Conservation (phyloP, 2,329 filamentous ascomycete genomes). For the Exophiala lecanii-corni region DNA sequence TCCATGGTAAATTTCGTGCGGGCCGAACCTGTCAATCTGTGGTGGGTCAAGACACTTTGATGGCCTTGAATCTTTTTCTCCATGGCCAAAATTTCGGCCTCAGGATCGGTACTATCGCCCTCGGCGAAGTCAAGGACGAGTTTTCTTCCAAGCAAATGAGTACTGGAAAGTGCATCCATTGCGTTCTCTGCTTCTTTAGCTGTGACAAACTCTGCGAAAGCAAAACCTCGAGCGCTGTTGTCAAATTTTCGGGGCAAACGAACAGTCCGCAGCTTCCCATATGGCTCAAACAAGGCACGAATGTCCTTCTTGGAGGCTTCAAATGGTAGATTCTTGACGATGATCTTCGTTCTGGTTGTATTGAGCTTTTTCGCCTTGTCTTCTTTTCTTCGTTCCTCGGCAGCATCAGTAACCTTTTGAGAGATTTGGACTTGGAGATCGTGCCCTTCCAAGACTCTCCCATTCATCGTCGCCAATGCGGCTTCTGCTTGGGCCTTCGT, state of each 20-base stretch:
- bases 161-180: conserved; percentile 84
- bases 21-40: conserved; percentile 73
- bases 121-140: conserved; percentile 89
- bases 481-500: conserved; percentile 72
- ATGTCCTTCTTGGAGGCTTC: conserved; percentile 92
- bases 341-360: conserved; percentile 77
- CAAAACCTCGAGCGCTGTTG: conserved; percentile 82
- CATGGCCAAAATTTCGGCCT: conserved; percentile 96
- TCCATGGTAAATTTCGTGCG: conserved; percentile 83
- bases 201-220: conserved; percentile 93
- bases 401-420: conserved; percentile 80
- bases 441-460: conserved; percentile 80
- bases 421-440: conserved; percentile 79
- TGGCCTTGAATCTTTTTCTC: conserved; percentile 91
- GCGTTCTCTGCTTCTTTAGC: conserved; percentile 85
- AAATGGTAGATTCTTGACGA: conserved; percentile 98
- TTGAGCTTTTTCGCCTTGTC: conserved; percentile 78
- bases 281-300: conserved; percentile 75
- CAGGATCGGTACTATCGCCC: conserved; percentile 81
- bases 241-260: conserved; percentile 95
- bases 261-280: conserved; percentile 87
- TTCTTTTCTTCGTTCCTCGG: conserved; percentile 76
- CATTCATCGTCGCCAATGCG: conserved; percentile 81
- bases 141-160: conserved; percentile 83
- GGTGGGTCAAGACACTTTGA: conserved; percentile 82